Evolutionary conservation across 1,139 yeast species (phyloP), one percentile per base, ranked within the genome.

Genomic region (Lizanozyma gosingica): DNA sequence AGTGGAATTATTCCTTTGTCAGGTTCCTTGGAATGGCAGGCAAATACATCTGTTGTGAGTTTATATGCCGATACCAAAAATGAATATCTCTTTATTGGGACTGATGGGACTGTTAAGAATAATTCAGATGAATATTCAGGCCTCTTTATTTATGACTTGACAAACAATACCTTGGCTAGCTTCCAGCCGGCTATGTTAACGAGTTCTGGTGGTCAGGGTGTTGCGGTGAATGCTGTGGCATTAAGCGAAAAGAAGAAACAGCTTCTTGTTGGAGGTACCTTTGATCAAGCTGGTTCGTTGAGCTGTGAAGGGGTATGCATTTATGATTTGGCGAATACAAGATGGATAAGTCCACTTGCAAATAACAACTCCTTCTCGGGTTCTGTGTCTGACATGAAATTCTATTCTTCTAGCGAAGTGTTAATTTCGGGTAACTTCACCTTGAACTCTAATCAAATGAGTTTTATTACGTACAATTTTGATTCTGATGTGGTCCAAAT

Each of bases 221-320:
- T 74, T 2, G 49, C 55, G 35, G 74, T 85, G 6, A 76, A 73
- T 42, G 60, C 82, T 2, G 59, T 85, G 44, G 76, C 73, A 2
- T 66, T 71, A 42, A 71, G 75, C 46, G 80, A 78, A 33, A 61
- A 63, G 27, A 67, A 67, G 6, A 56, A 69, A 17, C 67, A 72
- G 17, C 57, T 88, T 15, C 65, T 87, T 34, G 83, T 86, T 9
- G 95, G 86, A 38, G 98, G 98, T 16, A 67, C 77, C 37, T 86
- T 86, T 52, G 71, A 70, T 27, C 59, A 66, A 33, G 82, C 83
- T 3, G 81, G 84, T 0, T 66, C 79, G 6, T 61, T 75, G 45
- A 62, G 66, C 37, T 87, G 96, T 60, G 60, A 66, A 2, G 74
- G 79, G 2, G 59, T 87, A 39, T 86, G 95, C 55, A 63, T 83